phyloP scores from a whole-genome alignment of 202 grass and related monocot species.

The Tripidium arundinaceum region DNA sequence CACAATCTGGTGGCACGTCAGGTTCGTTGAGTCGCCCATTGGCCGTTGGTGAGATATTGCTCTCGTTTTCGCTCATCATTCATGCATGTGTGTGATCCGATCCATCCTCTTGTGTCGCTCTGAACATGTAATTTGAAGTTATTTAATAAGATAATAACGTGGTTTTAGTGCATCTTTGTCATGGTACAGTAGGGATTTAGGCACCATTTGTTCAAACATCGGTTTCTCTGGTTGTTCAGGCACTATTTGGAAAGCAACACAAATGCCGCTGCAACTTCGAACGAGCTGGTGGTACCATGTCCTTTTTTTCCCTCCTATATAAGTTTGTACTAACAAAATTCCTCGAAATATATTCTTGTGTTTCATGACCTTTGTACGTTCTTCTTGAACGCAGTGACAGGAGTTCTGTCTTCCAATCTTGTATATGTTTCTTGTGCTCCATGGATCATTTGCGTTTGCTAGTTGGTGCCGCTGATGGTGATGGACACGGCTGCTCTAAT shows the following conservation, averaged over 20 bases:
- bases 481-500: not conserved
- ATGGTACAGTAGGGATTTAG: too few relatives aligned
- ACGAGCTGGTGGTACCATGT: not conserved
- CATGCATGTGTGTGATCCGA: too few relatives aligned
- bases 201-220: not conserved
- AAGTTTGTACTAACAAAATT: not conserved
- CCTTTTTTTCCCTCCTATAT: too few relatives aligned
- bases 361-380: not conserved
- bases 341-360: not conserved
- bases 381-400: not conserved
- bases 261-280: not conserved
- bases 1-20: too few relatives aligned
- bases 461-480: not conserved
- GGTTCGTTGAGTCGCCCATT: not conserved
- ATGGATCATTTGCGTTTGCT: not conserved
- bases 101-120: not conserved
- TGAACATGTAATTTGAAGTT: not conserved
- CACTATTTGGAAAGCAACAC: conserved; percentile 5
- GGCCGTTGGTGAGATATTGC: too few relatives aligned
- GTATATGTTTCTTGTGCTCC: not conserved
- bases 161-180: too few relatives aligned
- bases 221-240: not conserved
- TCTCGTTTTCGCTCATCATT: too few relatives aligned
- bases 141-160: not conserved
- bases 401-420: too few relatives aligned